phyloP scores from a whole-genome alignment of 129 eudicot species.

The Logfia minima region DNA sequence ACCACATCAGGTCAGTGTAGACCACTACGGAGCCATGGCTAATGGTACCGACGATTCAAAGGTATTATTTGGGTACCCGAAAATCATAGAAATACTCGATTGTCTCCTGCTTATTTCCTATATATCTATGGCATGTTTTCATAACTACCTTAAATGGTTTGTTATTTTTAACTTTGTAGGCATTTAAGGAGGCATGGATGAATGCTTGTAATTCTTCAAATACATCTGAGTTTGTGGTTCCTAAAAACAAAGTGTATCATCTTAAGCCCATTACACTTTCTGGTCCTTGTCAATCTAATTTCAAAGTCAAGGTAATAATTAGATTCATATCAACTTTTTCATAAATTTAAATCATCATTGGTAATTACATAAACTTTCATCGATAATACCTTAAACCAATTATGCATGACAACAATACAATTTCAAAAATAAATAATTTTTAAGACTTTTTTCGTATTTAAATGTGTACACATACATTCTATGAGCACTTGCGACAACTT shows the following conservation, averaged over 20 bases:
- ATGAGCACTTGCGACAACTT: constrained; percentile 14
- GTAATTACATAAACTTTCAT: not conserved
- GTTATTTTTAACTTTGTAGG: constrained; percentile 39
- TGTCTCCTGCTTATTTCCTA: constrained; percentile 1
- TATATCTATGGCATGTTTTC: constrained; percentile 1
- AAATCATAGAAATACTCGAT: not conserved
- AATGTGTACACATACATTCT: not conserved
- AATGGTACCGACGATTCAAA: constrained; percentile 46
- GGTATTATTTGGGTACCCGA: constrained; percentile 31
- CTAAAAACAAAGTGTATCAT: constrained; percentile 52
- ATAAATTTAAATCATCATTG: not conserved
- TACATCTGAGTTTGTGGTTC: constrained; percentile 51
- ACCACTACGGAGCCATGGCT: constrained; percentile 57
- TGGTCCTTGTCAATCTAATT: constrained; percentile 70
- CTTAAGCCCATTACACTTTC: constrained; percentile 62
- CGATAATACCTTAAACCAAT: not conserved
- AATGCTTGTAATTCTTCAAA: constrained; percentile 55
- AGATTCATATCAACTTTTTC: not conserved
- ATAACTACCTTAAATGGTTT: not conserved
- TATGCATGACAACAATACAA: not conserved
- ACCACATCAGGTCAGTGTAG: constrained; percentile 41
- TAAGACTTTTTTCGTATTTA: not conserved
- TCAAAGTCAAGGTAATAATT: constrained; percentile 55
- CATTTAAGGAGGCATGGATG: constrained; percentile 83
- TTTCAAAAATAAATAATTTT: not conserved